Evolutionary conservation across 169 alveolate species (phyloP), one percentile per base, ranked within the genome.

Genomic region (Toxoplasma gondii): DNA sequence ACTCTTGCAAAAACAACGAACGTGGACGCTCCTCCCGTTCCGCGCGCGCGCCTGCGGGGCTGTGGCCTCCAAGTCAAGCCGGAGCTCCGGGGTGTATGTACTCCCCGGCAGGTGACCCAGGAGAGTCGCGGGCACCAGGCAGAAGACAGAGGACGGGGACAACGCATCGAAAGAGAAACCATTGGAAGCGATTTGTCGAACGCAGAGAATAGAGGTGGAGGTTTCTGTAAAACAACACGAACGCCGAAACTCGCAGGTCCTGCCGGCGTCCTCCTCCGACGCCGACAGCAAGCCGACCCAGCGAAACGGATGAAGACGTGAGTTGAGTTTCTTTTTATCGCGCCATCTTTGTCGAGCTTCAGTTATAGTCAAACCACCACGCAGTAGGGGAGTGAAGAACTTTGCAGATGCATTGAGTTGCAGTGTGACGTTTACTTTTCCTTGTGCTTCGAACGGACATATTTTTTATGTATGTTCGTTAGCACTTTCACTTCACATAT

Each of bases 221-320:
- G 7, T 31, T 4, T 64, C 74, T 16, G 31, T 31, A 64, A 64
- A 19, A 16, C 9, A 27, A 64, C 7, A 64, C 74, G n/a, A 1
- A 22, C 74, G n/a, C 74, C 74, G 34, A 64, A 27, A 64, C 74
- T 64, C 74, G 74, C 74, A 27, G 86, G 86, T n/a, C 86, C 86
- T 78, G 86, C 86, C 44, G 86, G 86, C 45, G 29, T 78, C 12
- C 86, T 78, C 27, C 39, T 78, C 49, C 22, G 86, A 16, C 86
- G 86, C 39, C 2, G 22, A 27, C 86, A 78, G 86, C 86, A 78
- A 45, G 16, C 45, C 16, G 49, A 78, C 29, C 39, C 4, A 16
- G 45, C 24, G 45, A 78, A 78, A n/a, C 39, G 86, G 4, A 1
- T 78, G 44, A 78, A 78, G 86, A 64, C 74, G 74, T 64, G n/a